Base-by-base conservation (phyloP, 1,284 basidiomycete species). In the Puccinia triticina region DNA sequence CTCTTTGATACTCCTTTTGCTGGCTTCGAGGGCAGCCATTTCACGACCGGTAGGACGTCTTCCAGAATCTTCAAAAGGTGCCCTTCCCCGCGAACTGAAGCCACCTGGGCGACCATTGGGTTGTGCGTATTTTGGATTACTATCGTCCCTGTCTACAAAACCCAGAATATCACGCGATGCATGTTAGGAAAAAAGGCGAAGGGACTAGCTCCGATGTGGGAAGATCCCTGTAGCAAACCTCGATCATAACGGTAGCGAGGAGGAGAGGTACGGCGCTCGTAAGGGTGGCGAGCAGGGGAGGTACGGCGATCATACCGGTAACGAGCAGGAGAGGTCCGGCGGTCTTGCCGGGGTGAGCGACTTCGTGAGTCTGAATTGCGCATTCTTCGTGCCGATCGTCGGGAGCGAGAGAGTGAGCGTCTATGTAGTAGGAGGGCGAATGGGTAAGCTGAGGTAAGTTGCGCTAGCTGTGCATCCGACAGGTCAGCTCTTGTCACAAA, bases 1-100 rank as follows among this genome's bases (percentile, higher is more conserved):
- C 90, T 98, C 95, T 90, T 94, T 92, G 90, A 96, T 94, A 91
- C 93, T 95, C 86, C 92, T 91, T 88, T 96, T 95, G 85, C 94
- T 92, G 48, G 87, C 88, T 83, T 88, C 87, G 57, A 77, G 73
- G 32, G 86, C 86, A 10, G 84, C 83, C 37, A 84, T 77, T 83
- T 86, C 85, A 23, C 86, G 83, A 76, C 77, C 80, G 64, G 67
- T 82, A 29, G 80, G 72, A 26, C 80, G 72, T 59, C 80, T 46
- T 40, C 57, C 73, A 23, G 72, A 50, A 23, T 82, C 80, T 46
- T 82, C 80, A 64, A 29, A 32, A 37, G 53, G 48, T 18, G 64
- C 73, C n/a, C 80, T 59, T 34, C 80, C 80, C n/a, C 73, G 57
- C 2, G 71, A 46, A 61, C 61, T 46, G 43, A 43, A 82, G 53